Evolutionary conservation across 2,329 filamentous ascomycete genomes (phyloP), one percentile per base, ranked within the genome.

Genomic region (Penicillium janthinellum): DNA sequence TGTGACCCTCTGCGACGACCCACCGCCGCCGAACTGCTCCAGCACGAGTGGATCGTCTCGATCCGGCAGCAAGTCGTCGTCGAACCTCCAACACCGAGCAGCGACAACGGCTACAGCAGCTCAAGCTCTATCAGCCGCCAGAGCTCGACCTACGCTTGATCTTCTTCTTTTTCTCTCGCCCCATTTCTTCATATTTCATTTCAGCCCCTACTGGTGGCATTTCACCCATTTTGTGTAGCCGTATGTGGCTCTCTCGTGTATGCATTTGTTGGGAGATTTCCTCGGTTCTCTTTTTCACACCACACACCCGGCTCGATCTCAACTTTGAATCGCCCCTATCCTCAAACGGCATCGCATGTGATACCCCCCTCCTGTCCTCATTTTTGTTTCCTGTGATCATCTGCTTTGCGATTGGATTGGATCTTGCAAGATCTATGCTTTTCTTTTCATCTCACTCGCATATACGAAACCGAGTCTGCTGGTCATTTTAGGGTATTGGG

Each of bases 21-120:
- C 17, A 91, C 88, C 35, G 94, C 95, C 1, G 88, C 93, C 1
- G 95, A 98, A 75, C 79, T 99, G 60, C 82, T 99, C 58, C 92
- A 96, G 76, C 93, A 98, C 75, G 92, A 96, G 72, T 99, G 95
- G 95, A 89, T 90, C 44, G 77, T 80, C 58, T 80, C 77, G 31
- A 82, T 82, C 61, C 70, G 80, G 52, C 74, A 78, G 57, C 77
- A 81, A 64, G 78, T 82, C 15, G 79, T 81, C 14, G 67, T 79
- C n/a, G 77, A 79, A 50, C 72, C 77, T 28, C 64, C 73, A 12
- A 79, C 77, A 1, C 77, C 77, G 0, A 64, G 64, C 58, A 77
- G 72, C 58, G 75, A 77, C 0, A 65, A 64, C 44, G 70, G 79
- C 38, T 63, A 61, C 49, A 64, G 66, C 61, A 65, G 69, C 54